Percentiles rank a stretch among this genome's conserved stretches.
phyloP scores from a whole-genome alignment of 2,329 filamentous ascomycete species.

The Colletotrichum sp. region DNA sequence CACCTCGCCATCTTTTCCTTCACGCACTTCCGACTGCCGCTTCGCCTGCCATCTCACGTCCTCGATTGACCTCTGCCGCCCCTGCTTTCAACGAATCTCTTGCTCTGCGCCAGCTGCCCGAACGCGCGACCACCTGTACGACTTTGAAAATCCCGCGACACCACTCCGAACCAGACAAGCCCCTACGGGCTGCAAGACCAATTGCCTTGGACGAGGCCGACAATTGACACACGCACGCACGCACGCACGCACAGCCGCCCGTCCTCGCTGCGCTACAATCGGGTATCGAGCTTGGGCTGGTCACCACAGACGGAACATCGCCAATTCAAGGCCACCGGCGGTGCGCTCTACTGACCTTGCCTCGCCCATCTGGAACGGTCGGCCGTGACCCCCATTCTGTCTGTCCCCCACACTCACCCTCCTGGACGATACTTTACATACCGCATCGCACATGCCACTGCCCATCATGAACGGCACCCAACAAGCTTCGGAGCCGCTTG shows the following conservation, averaged over 20 bases:
- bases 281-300: background rate
- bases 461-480: conserved; percentile 21
- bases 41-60: background rate
- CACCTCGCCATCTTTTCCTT: background rate
- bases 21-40: background rate
- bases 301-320: conserved; percentile 6
- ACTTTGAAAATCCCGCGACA: background rate
- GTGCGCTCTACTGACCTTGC: background rate
- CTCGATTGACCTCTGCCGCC: background rate
- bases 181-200: background rate
- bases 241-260: background rate
- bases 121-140: background rate
- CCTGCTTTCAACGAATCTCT: background rate
- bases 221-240: background rate
- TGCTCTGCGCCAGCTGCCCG: background rate
- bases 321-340: background rate
- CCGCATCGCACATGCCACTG: background rate
- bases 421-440: background rate
- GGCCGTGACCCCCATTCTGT: background rate
- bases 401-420: background rate
- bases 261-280: background rate
- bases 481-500: conserved; percentile 7
- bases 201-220: background rate
- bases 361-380: background rate
- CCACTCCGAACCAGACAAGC: background rate